These are phyloP conservation scores for Lasiosphaeris hirsuta DNA, from an alignment of 495 filamentous ascomycete genomes.

Conservation along the genomic window DNA sequence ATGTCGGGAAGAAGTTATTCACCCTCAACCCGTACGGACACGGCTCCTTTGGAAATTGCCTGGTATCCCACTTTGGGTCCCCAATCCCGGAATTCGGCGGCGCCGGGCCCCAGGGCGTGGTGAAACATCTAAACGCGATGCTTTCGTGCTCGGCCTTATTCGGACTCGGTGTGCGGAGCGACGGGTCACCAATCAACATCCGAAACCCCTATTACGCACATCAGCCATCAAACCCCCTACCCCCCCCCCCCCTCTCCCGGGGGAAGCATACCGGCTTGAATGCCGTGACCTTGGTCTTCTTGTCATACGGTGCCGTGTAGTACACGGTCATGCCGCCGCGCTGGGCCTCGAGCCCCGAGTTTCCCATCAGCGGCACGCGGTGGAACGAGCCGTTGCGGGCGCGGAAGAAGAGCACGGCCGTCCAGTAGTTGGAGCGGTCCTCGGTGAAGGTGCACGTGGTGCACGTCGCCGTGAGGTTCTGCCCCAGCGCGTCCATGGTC, in stretches of 20 bases:
- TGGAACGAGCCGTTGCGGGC: slow-evolving; percentile 28
- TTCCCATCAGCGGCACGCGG: slow-evolving; percentile 28
- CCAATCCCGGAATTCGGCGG: slow-evolving; percentile 17
- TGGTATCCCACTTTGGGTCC: slow-evolving; percentile 9
- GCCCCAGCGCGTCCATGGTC: slow-evolving; percentile 28
- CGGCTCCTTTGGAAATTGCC: slow-evolving; percentile 9
- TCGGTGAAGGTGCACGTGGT: slow-evolving; percentile 38
- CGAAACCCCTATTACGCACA: slow-evolving; percentile 49
- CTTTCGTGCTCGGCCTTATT: slow-evolving; percentile 11
- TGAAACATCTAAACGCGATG: slow-evolving; percentile 18
- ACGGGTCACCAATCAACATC: slow-evolving; percentile 66
- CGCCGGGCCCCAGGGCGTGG: slow-evolving; percentile 14
- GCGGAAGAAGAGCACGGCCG: slow-evolving; percentile 21
- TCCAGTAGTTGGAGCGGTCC: slow-evolving; percentile 46
- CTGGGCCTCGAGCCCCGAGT: slow-evolving; percentile 9
- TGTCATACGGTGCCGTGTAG: slow-evolving; percentile 35
- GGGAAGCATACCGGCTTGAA: slow-evolving; percentile 32
- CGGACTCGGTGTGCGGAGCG: slow-evolving; percentile 20
- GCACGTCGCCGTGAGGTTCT: slow-evolving; percentile 23
- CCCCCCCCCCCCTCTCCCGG: too few relatives aligned
- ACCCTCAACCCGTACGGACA: slow-evolving; percentile 13
- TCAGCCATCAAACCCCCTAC: too few relatives aligned
- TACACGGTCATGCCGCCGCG: slow-evolving; percentile 39
- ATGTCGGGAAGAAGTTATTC: slow-evolving; percentile 29
- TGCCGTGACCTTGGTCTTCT: slow-evolving; percentile 34